These are phyloP conservation scores for Suillus subalutaceus DNA, from an alignment of 768 basidiomycete genomes.

Conservation along the genomic window DNA sequence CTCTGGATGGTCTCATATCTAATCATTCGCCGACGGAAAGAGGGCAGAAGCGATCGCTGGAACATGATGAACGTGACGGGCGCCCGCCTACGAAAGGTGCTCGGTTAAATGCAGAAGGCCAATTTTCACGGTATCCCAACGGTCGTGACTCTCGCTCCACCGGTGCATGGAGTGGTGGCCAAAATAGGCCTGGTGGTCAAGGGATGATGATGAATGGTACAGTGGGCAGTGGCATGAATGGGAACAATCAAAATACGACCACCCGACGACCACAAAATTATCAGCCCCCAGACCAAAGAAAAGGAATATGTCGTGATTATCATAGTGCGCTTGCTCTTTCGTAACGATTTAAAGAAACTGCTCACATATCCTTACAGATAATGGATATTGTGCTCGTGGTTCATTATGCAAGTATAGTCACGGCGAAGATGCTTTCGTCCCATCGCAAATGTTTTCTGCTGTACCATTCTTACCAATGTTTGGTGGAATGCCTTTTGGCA, in stretches of 20 bases:
- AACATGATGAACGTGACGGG: constrained; percentile 62
- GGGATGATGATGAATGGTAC: constrained; percentile 27
- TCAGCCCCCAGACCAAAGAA: constrained; percentile 70
- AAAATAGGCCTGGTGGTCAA: constrained; percentile 30
- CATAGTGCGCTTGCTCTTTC: constrained; percentile 64
- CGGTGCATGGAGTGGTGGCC: constrained; percentile 43
- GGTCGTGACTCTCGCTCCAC: constrained; percentile 43
- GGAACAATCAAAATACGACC: constrained; percentile 32
- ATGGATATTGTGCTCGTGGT: constrained; percentile 89
- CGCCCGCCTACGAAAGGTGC: constrained; percentile 72
- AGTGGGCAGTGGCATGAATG: constrained; percentile 25
- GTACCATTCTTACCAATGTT: constrained; percentile 77
- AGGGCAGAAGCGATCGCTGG: constrained; percentile 65
- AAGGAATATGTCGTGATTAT: constrained; percentile 89
- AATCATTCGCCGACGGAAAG: constrained; percentile 51
- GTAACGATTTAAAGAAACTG: constrained; percentile 11
- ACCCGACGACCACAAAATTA: constrained; percentile 61
- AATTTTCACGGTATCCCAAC: constrained; percentile 64
- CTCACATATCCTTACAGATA: constrained; percentile 53
- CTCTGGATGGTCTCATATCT: constrained; percentile 64
- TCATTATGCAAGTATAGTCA: constrained; percentile 91
- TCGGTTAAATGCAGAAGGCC: constrained; percentile 63
- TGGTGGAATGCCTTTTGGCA: constrained; percentile 58
- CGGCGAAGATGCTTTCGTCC: constrained; percentile 84
- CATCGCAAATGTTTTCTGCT: constrained; percentile 61